Base-by-base conservation (phyloP, 2,329 filamentous ascomycete species). In the Alternaria sp. region DNA sequence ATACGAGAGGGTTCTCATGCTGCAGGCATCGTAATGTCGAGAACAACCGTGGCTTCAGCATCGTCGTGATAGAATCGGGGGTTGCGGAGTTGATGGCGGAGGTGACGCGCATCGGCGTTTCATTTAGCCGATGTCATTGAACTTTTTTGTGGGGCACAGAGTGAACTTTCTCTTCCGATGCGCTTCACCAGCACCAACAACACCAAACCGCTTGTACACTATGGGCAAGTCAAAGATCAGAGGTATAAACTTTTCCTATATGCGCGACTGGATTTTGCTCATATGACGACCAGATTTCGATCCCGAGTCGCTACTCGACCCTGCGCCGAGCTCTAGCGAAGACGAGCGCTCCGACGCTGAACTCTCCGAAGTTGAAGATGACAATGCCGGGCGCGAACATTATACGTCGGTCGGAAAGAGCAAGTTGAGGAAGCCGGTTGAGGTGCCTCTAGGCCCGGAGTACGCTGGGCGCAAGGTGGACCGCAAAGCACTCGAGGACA, bases 1-100 rank as follows among this genome's bases (percentile, higher is more conserved):
- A 73, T 83, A 96, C 94, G 77, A 97, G 81, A 5, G 94, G 94
- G 71, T 97, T 97, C 71, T 97, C 94, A 89, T 97, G 94, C 54
- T 84, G 84, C 30, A 91, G 63, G 51, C 71, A 62, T 8, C 73
- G 66, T 26, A 80, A 62, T 28, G 79, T 87, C 11, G 89, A 90
- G 71, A 93, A 89, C 37, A 85, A 71, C 60, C 83, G 81, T 71
- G 77, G 77, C 60, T 78, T 80, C 75, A 83, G 79, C 68, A 72
- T 75, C 14, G 54, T 81, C 5, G 55, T 59, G 47, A 4, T 55
- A 44, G 46, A 23, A 41, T 51, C 41, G 45, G 54, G 50, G 50
- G 55, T 54, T 67, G 68, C 69, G 71, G 69, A 71, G 69, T 57
- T 70, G 63, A 28, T 65, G 18, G 62, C 71, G 72, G 72, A 71